Percentiles rank a stretch among this genome's conserved stretches.
Evolutionary conservation across 176 grass and related monocot species (phyloP).

Genomic region (bread wheat (Triticum aestivum)): DNA sequence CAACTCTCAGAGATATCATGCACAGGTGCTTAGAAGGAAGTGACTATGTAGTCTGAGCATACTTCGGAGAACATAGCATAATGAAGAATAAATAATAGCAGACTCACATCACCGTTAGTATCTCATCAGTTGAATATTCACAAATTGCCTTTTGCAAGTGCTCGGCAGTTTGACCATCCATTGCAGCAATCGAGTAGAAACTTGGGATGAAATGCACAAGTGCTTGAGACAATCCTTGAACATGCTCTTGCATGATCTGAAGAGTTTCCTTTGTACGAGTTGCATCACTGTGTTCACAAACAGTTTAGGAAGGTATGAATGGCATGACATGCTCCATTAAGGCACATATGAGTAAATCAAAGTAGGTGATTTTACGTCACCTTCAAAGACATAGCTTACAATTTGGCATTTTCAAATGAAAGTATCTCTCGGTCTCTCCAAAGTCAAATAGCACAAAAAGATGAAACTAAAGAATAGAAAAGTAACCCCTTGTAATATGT

Average conservation of each 20-base stretch:
- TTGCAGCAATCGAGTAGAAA: conserved; percentile 94
- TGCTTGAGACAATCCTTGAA: conserved; percentile 62
- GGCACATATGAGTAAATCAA: not conserved
- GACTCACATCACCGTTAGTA: conserved; percentile 89
- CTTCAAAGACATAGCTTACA: not conserved
- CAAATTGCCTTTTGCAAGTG: conserved; percentile 88
- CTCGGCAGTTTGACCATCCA: conserved; percentile 92
- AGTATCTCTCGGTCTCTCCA: not conserved
- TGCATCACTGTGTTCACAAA: conserved; percentile 60
- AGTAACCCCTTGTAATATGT: not conserved
- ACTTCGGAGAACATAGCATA: not conserved
- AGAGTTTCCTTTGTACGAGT: conserved; percentile 93
- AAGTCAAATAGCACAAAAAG: not conserved
- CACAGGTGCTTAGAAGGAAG: not conserved
- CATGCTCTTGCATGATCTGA: conserved; percentile 71
- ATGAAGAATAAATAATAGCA: not conserved
- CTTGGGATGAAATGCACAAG: conserved; percentile 81
- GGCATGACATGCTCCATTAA: not conserved
- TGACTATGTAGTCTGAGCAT: not conserved
- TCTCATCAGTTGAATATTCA: conserved; percentile 72
- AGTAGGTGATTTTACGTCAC: not conserved
- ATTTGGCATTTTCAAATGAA: not conserved
- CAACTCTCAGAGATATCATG: not conserved
- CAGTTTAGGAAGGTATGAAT: conserved; percentile 15
- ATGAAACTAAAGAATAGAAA: not conserved